phyloP scores from a whole-genome alignment of 1,284 basidiomycete species.

The Stygiomarasmius scandens region DNA sequence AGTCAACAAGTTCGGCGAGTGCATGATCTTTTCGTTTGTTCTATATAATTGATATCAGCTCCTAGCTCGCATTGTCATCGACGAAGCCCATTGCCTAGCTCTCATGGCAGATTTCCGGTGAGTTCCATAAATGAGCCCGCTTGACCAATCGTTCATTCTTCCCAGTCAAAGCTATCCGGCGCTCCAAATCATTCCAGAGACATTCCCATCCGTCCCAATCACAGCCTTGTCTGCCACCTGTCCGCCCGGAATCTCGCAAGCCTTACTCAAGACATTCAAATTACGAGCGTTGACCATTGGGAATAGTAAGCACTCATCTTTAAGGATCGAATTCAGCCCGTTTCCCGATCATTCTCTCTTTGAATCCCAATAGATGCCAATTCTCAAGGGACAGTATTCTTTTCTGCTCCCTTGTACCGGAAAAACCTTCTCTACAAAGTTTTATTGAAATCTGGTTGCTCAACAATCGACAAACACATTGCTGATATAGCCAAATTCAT shows the following conservation, averaged over 20 bases:
- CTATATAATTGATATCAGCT: not conserved
- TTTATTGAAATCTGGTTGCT: conserved; percentile 65
- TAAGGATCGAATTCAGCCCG: too few relatives aligned
- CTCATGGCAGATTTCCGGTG: conserved; percentile 80
- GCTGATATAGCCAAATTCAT: conserved; percentile 77
- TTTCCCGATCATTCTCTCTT: too few relatives aligned
- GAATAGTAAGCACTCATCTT: conserved; percentile 39
- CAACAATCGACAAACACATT: conserved; percentile 48
- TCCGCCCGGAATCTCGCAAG: conserved; percentile 77
- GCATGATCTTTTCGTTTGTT: too few relatives aligned
- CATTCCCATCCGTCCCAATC: conserved; percentile 81
- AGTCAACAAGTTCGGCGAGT: too few relatives aligned
- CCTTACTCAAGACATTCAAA: conserved; percentile 76
- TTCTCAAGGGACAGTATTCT: conserved; percentile 76
- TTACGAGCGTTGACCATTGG: conserved; percentile 58
- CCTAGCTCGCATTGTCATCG: conserved; percentile 81
- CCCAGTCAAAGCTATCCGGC: conserved; percentile 84
- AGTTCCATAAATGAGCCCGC: not conserved
- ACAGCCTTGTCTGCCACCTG: conserved; percentile 88
- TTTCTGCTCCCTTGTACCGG: conserved; percentile 86
- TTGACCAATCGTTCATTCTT: not conserved
- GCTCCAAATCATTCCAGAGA: conserved; percentile 68
- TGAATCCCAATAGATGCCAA: conserved; percentile 71
- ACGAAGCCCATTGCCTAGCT: conserved; percentile 86
- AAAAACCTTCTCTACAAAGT: conserved; percentile 85